Percentiles rank a stretch among this genome's conserved stretches.
These are phyloP conservation scores for Kodamaea sp. DNA, from an alignment of 1,139 yeast species.

Conservation along the genomic window DNA sequence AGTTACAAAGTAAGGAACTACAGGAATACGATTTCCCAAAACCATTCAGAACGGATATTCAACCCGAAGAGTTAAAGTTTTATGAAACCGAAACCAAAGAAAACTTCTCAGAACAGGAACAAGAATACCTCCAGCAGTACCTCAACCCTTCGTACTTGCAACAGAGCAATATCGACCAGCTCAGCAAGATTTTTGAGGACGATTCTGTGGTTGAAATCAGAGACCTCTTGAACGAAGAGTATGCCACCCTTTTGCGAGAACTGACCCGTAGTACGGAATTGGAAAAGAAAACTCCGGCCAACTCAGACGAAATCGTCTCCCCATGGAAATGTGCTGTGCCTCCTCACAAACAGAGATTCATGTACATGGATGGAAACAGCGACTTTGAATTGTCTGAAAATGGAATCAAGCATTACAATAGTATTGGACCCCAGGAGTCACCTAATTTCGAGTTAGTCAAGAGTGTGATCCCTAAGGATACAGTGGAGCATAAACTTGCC, in stretches of 20 bases:
- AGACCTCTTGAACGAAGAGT: slow-evolving; percentile 60
- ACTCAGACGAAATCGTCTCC: slow-evolving; percentile 52
- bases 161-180: slow-evolving; percentile 35
- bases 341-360: slow-evolving; percentile 86
- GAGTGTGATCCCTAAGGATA: slow-evolving; percentile 12
- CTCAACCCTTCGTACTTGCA: slow-evolving; percentile 60
- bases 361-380: slow-evolving; percentile 76
- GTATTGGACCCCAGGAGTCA: slow-evolving; percentile 48
- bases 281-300: slow-evolving; percentile 59
- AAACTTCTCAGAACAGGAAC: slow-evolving; percentile 35
- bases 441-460: slow-evolving; percentile 51
- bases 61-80: slow-evolving; percentile 27
- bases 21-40: slow-evolving; percentile 85
- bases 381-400: slow-evolving; percentile 30
- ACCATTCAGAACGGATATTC: slow-evolving; percentile 38
- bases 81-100: slow-evolving; percentile 16
- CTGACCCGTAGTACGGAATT: slow-evolving; percentile 55
- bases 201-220: slow-evolving; percentile 72
- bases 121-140: slow-evolving; percentile 48
- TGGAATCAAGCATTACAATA: slow-evolving; percentile 26
- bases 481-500: slow-evolving; percentile 38
- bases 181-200: slow-evolving; percentile 56
- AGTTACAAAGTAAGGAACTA: slow-evolving; percentile 72
- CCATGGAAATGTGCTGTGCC: slow-evolving; percentile 96
- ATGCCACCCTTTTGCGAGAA: slow-evolving; percentile 47